phyloP scores from a whole-genome alignment of 2,329 filamentous ascomycete genomes.

The Pezicula radicicola region DNA sequence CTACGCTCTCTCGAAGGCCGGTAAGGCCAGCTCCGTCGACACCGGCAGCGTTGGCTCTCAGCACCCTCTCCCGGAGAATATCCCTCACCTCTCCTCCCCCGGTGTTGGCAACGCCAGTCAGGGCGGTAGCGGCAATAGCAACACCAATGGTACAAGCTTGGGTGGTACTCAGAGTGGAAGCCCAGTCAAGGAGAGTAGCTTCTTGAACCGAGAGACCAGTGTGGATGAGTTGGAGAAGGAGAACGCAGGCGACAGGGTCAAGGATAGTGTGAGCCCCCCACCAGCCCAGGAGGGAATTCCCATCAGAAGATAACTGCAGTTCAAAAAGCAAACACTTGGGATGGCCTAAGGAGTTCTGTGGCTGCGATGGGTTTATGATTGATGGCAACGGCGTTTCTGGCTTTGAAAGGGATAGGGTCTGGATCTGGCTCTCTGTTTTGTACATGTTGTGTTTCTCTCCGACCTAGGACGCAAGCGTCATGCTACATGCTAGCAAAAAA shows the following conservation, averaged over 20 bases:
- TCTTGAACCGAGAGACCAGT: constrained; percentile 79
- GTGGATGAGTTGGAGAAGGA: constrained; percentile 52
- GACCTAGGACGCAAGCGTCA: neutral
- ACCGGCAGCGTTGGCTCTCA: constrained; percentile 91
- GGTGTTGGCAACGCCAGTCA: constrained; percentile 33
- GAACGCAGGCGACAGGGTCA: constrained; percentile 23
- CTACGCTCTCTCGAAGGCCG: constrained; percentile 94
- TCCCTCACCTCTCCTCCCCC: constrained; percentile 80
- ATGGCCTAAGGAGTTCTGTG: neutral
- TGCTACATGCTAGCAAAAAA: neutral
- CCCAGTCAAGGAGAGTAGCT: constrained; percentile 88
- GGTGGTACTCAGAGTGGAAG: constrained; percentile 62
- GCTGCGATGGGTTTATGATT: constrained; percentile 9
- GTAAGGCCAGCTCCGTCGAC: constrained; percentile 91
- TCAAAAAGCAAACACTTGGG: neutral
- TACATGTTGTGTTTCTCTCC: constrained; percentile 15
- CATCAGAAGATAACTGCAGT: constrained; percentile 53
- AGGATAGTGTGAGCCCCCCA: constrained; percentile 39
- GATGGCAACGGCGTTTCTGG: constrained; percentile 23
- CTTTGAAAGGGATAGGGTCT: constrained; percentile 13
- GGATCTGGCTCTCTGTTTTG: constrained; percentile 15
- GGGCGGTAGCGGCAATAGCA: constrained; percentile 39
- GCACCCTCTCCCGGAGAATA: constrained; percentile 93
- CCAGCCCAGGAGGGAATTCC: constrained; percentile 53
- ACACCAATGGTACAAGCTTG: constrained; percentile 40